Base-by-base conservation (phyloP, 164 flowering plant species). In the Annona cherimola region DNA sequence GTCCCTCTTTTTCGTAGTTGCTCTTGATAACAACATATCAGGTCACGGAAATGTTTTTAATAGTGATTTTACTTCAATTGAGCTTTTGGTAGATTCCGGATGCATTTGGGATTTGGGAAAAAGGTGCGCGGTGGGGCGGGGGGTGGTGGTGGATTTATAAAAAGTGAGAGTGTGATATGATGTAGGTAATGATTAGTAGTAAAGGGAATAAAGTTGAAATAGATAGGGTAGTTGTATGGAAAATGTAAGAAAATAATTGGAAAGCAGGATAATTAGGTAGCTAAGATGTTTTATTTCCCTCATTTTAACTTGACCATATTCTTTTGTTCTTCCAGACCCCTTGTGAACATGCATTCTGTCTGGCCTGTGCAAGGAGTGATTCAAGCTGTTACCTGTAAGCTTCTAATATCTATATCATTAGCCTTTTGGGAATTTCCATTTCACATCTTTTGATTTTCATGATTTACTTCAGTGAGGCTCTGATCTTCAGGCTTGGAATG, bases 341-440 rank as follows among this genome's bases (percentile, higher is more conserved):
- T 50, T 93, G 99, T 72, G 97, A 92, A 71, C 99, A 95, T 87
- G 91, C 89, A 44, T 95, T 93, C 80, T 95, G 99, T 75, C 86
- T 93, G 72, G 97, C 88, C 64, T 95, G 99, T 84, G 97, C 96
- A n/a, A 85, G 97, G 80, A 93, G 96, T 66, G 96, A 91, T 75
- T 90, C 98, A 19, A 83, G 90, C 67, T 93, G 99, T 80, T 95
- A 90, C 74, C 91, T 95, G 99, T 95, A 89, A 90, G 99, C 42
- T 40, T 39, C 26, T 11, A 9, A 68, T 45, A 43, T 40, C 43
- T 70, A 14, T 39, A 9, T 16, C 41, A 42, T 42, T 66, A 12
- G 45, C 46, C 43, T 54, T 42, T 6, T 44, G 69, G 2, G 40
- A 41, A 14, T 14, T 2, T 64, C 43, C 42, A 39, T 63, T 7